Base-by-base conservation (phyloP, 1,284 basidiomycete species). In the Marasmius fiardii region DNA sequence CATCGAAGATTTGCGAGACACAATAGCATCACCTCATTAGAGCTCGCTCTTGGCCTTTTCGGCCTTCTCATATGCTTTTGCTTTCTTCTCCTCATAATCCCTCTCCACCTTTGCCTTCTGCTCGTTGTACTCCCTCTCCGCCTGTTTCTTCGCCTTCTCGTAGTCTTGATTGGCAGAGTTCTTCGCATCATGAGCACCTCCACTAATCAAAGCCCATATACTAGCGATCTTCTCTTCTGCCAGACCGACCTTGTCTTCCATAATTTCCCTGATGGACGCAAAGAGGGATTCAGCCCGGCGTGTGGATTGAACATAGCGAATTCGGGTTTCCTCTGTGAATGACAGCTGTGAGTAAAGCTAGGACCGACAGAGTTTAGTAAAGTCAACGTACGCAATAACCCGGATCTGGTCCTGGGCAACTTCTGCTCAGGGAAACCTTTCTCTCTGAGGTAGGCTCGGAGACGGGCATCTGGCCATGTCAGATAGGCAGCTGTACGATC, bases 381-480 rank as follows among this genome's bases (percentile, higher is more conserved):
- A n/a, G 33, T 8, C n/a, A n/a, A 73, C 81, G 56, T 63, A 85
- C 87, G 85, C 59, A 95, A 75, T 20, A 95, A 79, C 18, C 83
- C 86, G 6, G 87, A 82, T 47, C 92, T 83, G 12, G 68, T 69
- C 1, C 78, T 79, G 0, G 86, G 88, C 43, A 90, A 74, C 55
- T 79, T 76, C 18, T 78, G 76, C 64, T 94, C 91, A 60, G 80
- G 76, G 37, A 93, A 64, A 51, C 88, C 88, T 58, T 82, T 80
- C 65, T 88, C 82, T 56, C 91, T 81, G 28, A 95, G 79, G 68
- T 87, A 93, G 0, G 90, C 91, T 53, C 93, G 88, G 31, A 95
- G 81, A 45, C 92, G 83, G 2, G 93, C 90, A 64, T 95, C 92
- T 14, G 93, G 92, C 93, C 93, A 95, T n/a, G 81, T 79, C 51